Base-by-base conservation (phyloP, 257 asterid genomes). In the Salvia miltiorrhiza region DNA sequence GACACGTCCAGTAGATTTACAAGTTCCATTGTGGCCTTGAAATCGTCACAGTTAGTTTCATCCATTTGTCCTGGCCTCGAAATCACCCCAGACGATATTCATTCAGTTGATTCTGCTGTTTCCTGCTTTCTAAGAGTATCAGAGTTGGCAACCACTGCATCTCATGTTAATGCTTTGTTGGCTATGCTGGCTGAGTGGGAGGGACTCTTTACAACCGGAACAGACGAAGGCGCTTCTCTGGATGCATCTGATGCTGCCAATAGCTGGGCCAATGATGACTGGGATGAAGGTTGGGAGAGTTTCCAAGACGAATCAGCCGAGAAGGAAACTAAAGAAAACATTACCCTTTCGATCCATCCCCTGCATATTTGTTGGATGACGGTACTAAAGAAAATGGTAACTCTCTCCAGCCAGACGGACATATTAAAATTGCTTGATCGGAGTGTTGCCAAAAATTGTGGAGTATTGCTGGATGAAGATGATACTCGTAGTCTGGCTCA, bases 271-370 rank as follows among this genome's bases (percentile, higher is more conserved):
- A 90, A 83, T 26, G 92, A 94, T 63, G 97, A 86, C 61, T 94
- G 99, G 99, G 97, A 94, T 61, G 97, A 91, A 70, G 99, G 97
- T 44, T 94, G 99, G 99, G 99, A 94, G 77, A 87, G 84, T 85
- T 94, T 94, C 74, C 95, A 77, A 67, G 99, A 91, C 79, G 96
- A 89, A 69, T 61, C 89, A 5, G 65, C 30, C 14, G 86, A 83
- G 80, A 82, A 80, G 69, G 97, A 83, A 71, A 39, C 73, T 4
- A 76, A 80, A 63, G 81, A 79, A 55, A 67, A 35, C 19, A 39
- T 32, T 16, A 44, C 48, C 70, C 62, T 69, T 63, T 76, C 84
- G 0, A 60, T 83, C 24, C 97, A 94, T 80, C 95, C 95, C 63
- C 80, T 94, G 45, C 97, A 94, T 78, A 65, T 57, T 41, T 94